A percentile compares a stretch with the other conserved stretches of the same genome.
phyloP scores from a whole-genome alignment of 257 asterid genomes.

The Penstemon eatonii region DNA sequence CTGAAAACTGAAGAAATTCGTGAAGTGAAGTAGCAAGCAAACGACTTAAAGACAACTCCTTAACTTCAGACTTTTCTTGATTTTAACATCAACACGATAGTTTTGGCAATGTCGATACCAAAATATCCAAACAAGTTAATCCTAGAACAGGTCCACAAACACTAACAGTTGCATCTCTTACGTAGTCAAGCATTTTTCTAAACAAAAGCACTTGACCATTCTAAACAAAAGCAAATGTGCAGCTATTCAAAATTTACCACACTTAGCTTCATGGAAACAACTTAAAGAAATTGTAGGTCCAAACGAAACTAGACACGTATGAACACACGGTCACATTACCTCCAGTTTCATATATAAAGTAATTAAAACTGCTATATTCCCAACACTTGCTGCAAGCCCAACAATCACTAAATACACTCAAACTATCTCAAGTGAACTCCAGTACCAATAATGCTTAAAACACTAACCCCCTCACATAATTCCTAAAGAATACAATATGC shows the following conservation, averaged over 20 bases:
- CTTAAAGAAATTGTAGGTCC: neutral
- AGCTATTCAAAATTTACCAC: neutral
- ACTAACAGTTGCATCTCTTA: neutral
- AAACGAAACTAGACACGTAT: neutral
- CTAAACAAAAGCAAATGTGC: no score
- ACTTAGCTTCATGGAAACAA: neutral
- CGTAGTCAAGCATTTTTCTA: neutral
- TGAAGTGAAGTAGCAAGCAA: constrained; percentile 3
- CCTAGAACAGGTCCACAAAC: neutral
- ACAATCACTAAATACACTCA: neutral
- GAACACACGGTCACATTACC: neutral
- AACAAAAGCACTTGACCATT: neutral
- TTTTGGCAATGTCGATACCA: neutral
- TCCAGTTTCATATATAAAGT: neutral
- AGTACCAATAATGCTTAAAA: neutral
- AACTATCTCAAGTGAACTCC: neutral
- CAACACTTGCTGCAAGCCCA: neutral
- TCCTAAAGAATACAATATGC: neutral
- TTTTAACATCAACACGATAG: neutral
- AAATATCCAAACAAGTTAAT: constrained; percentile 9
- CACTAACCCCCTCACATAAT: neutral
- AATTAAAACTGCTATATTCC: neutral
- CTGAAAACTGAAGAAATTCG: neutral
- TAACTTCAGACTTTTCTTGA: neutral
- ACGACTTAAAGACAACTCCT: neutral